These are phyloP conservation scores for Phytopythium boreale DNA, from an alignment of 352 stramenopile genomes.

Conservation along the genomic window DNA sequence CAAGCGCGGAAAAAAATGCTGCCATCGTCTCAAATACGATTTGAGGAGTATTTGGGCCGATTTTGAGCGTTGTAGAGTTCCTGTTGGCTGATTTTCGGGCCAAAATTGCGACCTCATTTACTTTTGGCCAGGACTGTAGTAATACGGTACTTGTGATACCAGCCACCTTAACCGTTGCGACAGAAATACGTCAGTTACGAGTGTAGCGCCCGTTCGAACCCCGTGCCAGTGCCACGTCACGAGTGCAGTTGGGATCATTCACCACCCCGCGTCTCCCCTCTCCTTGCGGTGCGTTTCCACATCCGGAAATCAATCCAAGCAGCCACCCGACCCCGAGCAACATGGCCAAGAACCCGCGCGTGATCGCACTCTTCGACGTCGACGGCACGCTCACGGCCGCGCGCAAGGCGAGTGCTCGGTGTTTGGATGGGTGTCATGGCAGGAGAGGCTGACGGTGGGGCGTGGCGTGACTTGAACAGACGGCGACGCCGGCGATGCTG, in stretches of 20 bases:
- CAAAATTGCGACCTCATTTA: too few species aligned
- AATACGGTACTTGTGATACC: too few species aligned
- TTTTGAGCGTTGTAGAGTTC: too few species aligned
- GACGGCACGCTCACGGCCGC: slow-evolving; percentile 97
- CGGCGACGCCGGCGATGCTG: slow-evolving; percentile 91
- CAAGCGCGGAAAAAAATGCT: too few species aligned
- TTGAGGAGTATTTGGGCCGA: too few species aligned
- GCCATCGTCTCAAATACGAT: too few species aligned
- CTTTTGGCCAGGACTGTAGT: too few species aligned
- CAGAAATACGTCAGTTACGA: too few species aligned
- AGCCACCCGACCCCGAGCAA: neutral
- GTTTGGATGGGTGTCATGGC: slow-evolving; percentile 7
- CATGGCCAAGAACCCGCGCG: slow-evolving; percentile 84
- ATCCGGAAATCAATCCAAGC: neutral
- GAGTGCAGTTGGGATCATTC: neutral
- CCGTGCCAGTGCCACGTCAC: neutral
- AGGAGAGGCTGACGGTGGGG: neutral
- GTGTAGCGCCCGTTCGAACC: neutral
- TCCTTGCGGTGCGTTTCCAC: neutral
- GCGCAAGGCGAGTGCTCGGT: slow-evolving; percentile 49
- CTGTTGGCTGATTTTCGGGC: too few species aligned
- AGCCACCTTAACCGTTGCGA: too few species aligned
- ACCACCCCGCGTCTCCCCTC: neutral
- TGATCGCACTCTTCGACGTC: slow-evolving; percentile 99
- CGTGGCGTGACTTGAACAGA: slow-evolving; percentile 21